A percentile compares a stretch with the other conserved stretches of the same genome.
phyloP scores from a whole-genome alignment of 371 early-diverging fungal species.

The Zancudomyces culisetae region DNA sequence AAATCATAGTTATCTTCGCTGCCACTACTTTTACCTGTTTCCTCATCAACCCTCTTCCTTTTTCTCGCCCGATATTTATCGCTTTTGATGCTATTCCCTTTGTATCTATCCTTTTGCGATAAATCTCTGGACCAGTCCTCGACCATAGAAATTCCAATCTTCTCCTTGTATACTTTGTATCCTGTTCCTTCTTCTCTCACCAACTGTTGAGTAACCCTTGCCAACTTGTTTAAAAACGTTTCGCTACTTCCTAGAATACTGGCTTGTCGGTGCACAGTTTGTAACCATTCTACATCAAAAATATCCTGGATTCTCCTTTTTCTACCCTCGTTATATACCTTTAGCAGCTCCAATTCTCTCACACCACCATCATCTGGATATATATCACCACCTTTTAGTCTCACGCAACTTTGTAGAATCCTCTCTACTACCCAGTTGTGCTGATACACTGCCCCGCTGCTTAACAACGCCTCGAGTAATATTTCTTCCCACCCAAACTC shows the following conservation, averaged over 20 bases:
- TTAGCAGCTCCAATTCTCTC: not conserved
- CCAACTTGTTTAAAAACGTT: not conserved
- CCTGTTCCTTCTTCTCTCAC: not conserved
- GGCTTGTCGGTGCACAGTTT: not conserved
- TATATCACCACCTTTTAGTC: not conserved
- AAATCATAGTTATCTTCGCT: no score
- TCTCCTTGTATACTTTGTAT: not conserved
- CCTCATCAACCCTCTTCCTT: not conserved
- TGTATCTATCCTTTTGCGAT: not conserved
- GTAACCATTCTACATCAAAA: not conserved
- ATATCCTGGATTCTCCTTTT: not conserved
- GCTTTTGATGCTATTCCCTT: not conserved
- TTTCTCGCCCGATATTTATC: not conserved
- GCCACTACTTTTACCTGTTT: not conserved
- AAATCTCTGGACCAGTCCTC: no score
- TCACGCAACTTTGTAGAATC: not conserved
- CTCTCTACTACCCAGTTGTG: conserved; percentile 1
- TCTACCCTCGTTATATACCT: not conserved
- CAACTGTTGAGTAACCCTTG: not conserved
- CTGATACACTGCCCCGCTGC: conserved; percentile 1
- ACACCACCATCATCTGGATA: not conserved
- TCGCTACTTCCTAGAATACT: not conserved
- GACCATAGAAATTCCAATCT: not conserved
- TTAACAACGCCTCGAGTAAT: not conserved
- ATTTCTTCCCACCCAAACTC: not conserved